Conservation (phyloP, 2,329 filamentous ascomycete genomes). For the Alternaria gansuensis region DNA sequence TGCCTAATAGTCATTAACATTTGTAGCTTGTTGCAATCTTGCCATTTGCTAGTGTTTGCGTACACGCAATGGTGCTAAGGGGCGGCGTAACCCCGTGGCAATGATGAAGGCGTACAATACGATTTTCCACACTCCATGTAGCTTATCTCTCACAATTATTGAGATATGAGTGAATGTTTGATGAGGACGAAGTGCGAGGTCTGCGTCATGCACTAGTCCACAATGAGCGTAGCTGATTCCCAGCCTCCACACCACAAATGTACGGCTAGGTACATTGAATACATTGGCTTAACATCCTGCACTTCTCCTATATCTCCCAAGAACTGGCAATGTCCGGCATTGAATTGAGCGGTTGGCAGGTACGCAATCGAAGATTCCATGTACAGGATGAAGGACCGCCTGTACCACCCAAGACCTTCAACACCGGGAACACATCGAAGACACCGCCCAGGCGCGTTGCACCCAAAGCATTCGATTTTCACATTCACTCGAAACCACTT, state of each 20-base stretch:
- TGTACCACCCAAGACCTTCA: neutral
- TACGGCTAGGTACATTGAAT: no score
- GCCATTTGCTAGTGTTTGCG: no score
- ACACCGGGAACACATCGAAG: neutral
- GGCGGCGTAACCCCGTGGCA: no score
- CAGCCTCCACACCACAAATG: neutral
- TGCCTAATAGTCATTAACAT: no score
- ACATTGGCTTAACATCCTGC: neutral
- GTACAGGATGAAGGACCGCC: neutral
- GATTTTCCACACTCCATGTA: no score
- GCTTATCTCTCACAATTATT: no score
- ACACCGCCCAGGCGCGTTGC: neutral
- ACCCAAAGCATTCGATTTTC: neutral
- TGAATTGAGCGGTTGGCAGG: neutral
- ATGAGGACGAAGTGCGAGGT: no score
- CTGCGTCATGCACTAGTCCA: neutral
- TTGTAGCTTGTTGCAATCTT: no score
- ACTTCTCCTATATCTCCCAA: neutral
- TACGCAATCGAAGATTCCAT: neutral
- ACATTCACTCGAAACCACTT: constrained; percentile 2
- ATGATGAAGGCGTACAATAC: no score
- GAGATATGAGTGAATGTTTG: no score
- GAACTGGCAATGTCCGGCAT: neutral
- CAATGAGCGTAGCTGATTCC: neutral
- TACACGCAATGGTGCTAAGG: no score